These are phyloP conservation scores for Lipomyces yamanashiensis DNA, from an alignment of 805 yeast species.

Conservation along the genomic window DNA sequence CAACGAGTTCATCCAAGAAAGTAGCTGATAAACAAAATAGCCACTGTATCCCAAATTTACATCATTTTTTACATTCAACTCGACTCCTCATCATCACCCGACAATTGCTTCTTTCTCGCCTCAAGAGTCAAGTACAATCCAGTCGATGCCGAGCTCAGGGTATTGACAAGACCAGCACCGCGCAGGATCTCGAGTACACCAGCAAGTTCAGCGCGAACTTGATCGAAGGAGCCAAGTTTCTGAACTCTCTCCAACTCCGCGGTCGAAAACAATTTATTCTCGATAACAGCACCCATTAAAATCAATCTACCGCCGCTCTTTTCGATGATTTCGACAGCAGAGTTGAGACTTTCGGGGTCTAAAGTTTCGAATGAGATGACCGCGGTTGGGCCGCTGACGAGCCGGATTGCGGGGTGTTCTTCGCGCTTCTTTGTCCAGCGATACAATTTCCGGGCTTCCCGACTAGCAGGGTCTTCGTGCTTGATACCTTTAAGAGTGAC, in stretches of 20 bases:
- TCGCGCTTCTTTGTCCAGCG: slow-evolving; percentile 37
- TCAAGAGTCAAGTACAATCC: slow-evolving; percentile 75
- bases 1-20: not conserved
- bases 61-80: not conserved
- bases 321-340: slow-evolving; percentile 64
- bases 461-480: slow-evolving; percentile 74
- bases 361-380: slow-evolving; percentile 68
- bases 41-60: not conserved
- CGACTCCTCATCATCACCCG: slow-evolving; percentile 16
- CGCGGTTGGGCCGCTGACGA: slow-evolving; percentile 86
- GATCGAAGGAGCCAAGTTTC: slow-evolving; percentile 70
- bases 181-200: slow-evolving; percentile 83
- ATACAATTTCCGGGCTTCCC: slow-evolving; percentile 52
- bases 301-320: slow-evolving; percentile 73
- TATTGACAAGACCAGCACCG: slow-evolving; percentile 86
- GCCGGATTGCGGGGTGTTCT: slow-evolving; percentile 68
- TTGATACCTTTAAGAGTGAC: slow-evolving; percentile 75
- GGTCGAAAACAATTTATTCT: slow-evolving; percentile 58
- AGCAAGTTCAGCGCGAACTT: slow-evolving; percentile 78
- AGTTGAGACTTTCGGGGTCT: slow-evolving; percentile 70
- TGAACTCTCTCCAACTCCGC: slow-evolving; percentile 65
- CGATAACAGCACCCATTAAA: slow-evolving; percentile 84
- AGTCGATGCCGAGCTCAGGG: slow-evolving; percentile 72
- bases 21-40: not conserved
- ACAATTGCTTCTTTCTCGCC: slow-evolving; percentile 56